Evolutionary conservation across 441 rosid species (phyloP), one percentile per base, ranked within the genome.

Genomic region (Bocquillonia castaneifolia): DNA sequence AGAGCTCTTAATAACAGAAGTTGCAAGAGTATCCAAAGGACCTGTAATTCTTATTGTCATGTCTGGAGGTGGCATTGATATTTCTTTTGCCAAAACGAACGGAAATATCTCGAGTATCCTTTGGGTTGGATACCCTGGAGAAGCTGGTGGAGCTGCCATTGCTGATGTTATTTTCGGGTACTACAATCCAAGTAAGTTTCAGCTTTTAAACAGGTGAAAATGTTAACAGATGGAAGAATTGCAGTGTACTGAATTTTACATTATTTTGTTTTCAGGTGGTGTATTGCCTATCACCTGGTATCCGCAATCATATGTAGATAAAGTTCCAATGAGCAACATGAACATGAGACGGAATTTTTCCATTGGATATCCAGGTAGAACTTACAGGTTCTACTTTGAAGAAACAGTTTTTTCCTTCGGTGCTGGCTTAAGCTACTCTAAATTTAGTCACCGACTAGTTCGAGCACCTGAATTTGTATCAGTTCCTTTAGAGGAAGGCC

Each of bases 271-370:
- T 48, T 34, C 36, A 82, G 94, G 84, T 48, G 90, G 90, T 53
- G 76, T 80, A 71, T 78, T 80, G 6, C 84, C 88, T 12, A 72
- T 84, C 48, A 82, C 86, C 29, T 84, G 90, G 86, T 79, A 86
- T 23, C 77, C 80, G 5, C 73, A 77, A 64, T 76, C 66, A 52
- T 84, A 78, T 37, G 79, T 42, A 3, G 64, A 81, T 61, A 65
- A 77, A 53, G 75, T 82, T 31, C 74, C 82, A 18, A 83, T 84
- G 90, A 79, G 82, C n/a, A 72, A 80, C 69, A 83, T 86, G 86
- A 77, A 72, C 64, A 80, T 84, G 85, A 76, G 85, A 69, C 72
- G 81, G 23, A 70, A 82, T 51, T 13, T 76, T n/a, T 64, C 74
- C 2, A 7, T 48, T 1, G 70, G 73, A 34, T 81, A 37, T 36